Evolutionary conservation across 495 filamentous ascomycete genomes (phyloP), one percentile per base, ranked within the genome.

Genomic region (Aspergillus sclerotiicarbonarius): DNA sequence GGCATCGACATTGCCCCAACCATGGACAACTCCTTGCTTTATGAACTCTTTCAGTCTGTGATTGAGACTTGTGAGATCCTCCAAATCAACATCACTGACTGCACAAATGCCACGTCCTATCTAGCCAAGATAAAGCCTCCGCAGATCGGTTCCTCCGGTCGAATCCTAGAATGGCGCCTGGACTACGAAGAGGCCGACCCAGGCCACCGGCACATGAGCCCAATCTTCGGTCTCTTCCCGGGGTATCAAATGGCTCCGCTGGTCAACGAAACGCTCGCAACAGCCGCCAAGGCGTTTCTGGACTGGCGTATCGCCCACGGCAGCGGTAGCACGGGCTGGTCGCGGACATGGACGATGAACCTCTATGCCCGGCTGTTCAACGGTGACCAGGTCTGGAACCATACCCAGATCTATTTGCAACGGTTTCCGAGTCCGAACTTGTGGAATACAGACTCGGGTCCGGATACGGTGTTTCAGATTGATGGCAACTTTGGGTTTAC

Each of bases 21-120:
- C 0, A 76, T 77, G 64, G 76, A 79, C 57, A 74, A 67, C 43
- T 62, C 69, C 31, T 65, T 79, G 12, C 59, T 74, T n/a, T 52
- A 62, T 31, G 63, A 61, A 5, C 58, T 77, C 19, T 68, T 76
- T 45, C 59, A 51, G 9, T 55, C 55, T 16, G 62, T 72, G 31
- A 62, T 73, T 15, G 54, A 65, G 15, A 60, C 57, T 15, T 59
- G 59, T 10, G 33, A 64, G 29, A 62, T 58, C 19, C 59, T 75
- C 2, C 54, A 60, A 18, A 48, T 70, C 33, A 53, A 56, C 18
- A 54, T 50, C 39, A 54, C 57, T 12, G 53, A 57, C 3, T 32
- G 51, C 31, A 18, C 20, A 32, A 48, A 32, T 0, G 53, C 54
- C 9, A 6, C 35, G 6, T 19, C 35, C 10, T 58, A 54, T 16